Evolutionary conservation across 2,329 filamentous ascomycete species (phyloP).

Genomic region (Aquanectria penicillioides): DNA sequence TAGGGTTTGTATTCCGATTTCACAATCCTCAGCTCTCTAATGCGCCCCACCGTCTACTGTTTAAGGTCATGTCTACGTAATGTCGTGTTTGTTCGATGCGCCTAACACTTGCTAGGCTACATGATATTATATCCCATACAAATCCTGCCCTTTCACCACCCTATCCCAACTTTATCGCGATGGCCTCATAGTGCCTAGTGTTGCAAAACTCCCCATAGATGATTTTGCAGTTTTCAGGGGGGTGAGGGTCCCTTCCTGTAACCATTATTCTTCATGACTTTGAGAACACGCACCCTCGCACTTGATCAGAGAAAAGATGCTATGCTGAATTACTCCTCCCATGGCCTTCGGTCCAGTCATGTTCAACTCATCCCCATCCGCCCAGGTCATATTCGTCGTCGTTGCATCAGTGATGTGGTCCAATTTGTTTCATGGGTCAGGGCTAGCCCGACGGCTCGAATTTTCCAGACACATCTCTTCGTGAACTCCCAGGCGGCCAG

Average conservation of each 20-base stretch:
- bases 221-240: no score
- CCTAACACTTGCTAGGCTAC: background rate
- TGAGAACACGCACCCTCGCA: no score
- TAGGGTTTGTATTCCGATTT: background rate
- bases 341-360: background rate
- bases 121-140: background rate
- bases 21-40: constrained; percentile 1
- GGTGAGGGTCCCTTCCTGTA: no score
- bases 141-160: background rate
- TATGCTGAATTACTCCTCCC: background rate
- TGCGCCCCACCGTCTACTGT: constrained; percentile 8
- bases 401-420: background rate
- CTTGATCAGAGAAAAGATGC: no score
- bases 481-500: constrained; percentile 33
- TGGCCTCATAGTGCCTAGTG: no score
- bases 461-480: constrained; percentile 44
- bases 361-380: background rate
- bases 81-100: background rate
- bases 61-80: constrained; percentile 22
- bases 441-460: constrained; percentile 37
- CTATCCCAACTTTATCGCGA: no score
- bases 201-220: no score
- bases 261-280: background rate
- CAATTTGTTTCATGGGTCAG: constrained; percentile 28
- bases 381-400: background rate